These are phyloP conservation scores for Fomitopsis schrenkii DNA, from an alignment of 1,284 basidiomycete genomes.

Conservation along the genomic window DNA sequence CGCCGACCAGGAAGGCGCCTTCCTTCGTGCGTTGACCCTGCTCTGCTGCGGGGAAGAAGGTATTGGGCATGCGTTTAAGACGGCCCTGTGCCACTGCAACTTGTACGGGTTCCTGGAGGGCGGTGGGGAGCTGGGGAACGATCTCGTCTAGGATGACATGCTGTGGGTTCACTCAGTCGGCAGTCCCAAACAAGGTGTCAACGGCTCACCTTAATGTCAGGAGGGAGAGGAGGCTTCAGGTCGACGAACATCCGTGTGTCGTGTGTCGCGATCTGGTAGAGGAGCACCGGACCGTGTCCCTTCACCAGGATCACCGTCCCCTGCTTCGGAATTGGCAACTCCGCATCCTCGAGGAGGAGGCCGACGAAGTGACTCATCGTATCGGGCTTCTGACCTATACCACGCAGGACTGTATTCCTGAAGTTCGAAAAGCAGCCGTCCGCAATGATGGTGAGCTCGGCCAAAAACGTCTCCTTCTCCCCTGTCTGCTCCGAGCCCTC, in stretches of 20 bases:
- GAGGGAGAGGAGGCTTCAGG: conserved; percentile 82
- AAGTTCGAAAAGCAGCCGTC: conserved; percentile 96
- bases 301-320: conserved; percentile 83
- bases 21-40: conserved; percentile 63
- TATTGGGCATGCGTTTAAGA: conserved; percentile 93
- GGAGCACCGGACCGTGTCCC: conserved; percentile 76
- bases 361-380: conserved; percentile 83
- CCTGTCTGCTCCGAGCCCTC: conserved; percentile 29
- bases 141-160: conserved; percentile 68
- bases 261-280: conserved; percentile 80
- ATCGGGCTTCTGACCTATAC: conserved; percentile 41
- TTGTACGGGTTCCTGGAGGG: conserved; percentile 60
- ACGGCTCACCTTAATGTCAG: conserved; percentile 65
- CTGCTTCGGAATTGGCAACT: conserved; percentile 78
- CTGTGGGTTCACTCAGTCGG: conserved; percentile 32
- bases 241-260: conserved; percentile 94
- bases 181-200: neutral
- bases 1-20: conserved; percentile 88
- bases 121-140: conserved; percentile 74
- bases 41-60: conserved; percentile 83
- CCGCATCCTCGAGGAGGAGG: conserved; percentile 70
- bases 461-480: conserved; percentile 55
- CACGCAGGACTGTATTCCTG: conserved; percentile 53
- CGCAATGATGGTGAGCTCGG: conserved; percentile 83
- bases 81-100: conserved; percentile 67